Percentiles rank a stretch among this genome's conserved stretches.
phyloP scores from a whole-genome alignment of 2,329 filamentous ascomycete species.

The Teratosphaeria epicoccoides region DNA sequence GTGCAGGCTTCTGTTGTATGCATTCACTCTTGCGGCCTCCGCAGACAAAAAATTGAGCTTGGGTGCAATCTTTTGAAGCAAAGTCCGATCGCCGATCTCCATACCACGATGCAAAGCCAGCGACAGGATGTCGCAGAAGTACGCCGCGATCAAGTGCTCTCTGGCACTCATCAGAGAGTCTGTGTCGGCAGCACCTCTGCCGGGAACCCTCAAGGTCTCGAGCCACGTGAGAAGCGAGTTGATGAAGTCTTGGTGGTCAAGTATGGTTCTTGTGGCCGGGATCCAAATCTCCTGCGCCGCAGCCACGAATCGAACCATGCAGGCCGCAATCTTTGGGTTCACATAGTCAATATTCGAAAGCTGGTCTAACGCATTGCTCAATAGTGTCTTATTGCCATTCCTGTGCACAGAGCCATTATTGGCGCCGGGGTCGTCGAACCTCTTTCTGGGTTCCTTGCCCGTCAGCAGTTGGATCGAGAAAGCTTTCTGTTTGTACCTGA shows the following conservation, averaged over 20 bases:
- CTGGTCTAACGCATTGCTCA: constrained; percentile 61
- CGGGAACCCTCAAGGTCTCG: constrained; percentile 40
- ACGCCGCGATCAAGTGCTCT: constrained; percentile 55
- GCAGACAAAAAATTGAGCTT: constrained; percentile 71
- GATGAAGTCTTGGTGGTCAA: constrained; percentile 64
- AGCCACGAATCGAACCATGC: constrained; percentile 76
- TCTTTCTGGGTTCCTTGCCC: constrained; percentile 71
- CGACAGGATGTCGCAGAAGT: constrained; percentile 76
- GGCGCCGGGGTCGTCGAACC: constrained; percentile 43
- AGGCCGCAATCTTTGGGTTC: constrained; percentile 55
- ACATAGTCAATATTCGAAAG: constrained; percentile 54
- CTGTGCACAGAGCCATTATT: constrained; percentile 20
- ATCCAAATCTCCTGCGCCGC: constrained; percentile 91
- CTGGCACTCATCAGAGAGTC: constrained; percentile 21
- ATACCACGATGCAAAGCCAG: constrained; percentile 83
- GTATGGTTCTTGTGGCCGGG: constrained; percentile 75
- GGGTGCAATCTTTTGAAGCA: constrained; percentile 61
- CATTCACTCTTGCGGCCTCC: constrained; percentile 65
- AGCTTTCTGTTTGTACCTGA: constrained; percentile 79
- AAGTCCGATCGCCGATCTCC: constrained; percentile 57
- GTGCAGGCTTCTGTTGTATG: constrained; percentile 82
- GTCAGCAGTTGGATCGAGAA: constrained; percentile 89
- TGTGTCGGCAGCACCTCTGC: constrained; percentile 17
- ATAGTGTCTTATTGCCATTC: constrained; percentile 53
- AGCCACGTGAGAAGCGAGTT: constrained; percentile 62